Evolutionary conservation across 2,329 filamentous ascomycete species (phyloP).

Genomic region (Colletotrichum chlorophyti): DNA sequence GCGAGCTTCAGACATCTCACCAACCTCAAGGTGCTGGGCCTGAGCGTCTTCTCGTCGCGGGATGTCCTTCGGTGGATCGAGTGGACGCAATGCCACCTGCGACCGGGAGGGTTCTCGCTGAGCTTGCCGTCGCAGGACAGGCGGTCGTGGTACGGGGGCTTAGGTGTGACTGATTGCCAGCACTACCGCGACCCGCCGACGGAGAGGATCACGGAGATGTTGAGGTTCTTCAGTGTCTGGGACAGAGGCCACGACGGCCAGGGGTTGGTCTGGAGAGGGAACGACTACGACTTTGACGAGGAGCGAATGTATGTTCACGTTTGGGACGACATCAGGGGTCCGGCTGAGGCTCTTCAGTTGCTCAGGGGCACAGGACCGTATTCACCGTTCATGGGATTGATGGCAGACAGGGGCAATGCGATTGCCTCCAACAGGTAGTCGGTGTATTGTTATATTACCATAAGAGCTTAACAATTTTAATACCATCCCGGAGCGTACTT

Average conservation of each 20-base stretch:
- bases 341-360: neutral
- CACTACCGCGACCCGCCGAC: neutral
- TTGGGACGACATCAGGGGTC: neutral
- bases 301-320: constrained; percentile 2
- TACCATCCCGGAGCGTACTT: too few species aligned
- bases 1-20: constrained; percentile 4
- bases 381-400: neutral
- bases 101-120: constrained; percentile 1
- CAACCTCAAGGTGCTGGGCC: neutral
- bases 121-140: constrained; percentile 1
- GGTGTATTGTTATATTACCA: too few species aligned
- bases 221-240: neutral
- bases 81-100: neutral
- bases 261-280: neutral
- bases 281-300: neutral
- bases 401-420: neutral
- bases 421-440: too few species aligned
- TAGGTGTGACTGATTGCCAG: neutral
- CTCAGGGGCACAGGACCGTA: neutral
- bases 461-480: too few species aligned
- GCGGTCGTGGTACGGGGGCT: neutral
- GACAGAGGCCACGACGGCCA: neutral
- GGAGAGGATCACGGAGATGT: neutral
- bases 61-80: neutral
- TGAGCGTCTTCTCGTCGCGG: neutral